phyloP scores from a whole-genome alignment of 805 yeast genomes.

The Hanseniaspora pseudoguilliermondii region DNA sequence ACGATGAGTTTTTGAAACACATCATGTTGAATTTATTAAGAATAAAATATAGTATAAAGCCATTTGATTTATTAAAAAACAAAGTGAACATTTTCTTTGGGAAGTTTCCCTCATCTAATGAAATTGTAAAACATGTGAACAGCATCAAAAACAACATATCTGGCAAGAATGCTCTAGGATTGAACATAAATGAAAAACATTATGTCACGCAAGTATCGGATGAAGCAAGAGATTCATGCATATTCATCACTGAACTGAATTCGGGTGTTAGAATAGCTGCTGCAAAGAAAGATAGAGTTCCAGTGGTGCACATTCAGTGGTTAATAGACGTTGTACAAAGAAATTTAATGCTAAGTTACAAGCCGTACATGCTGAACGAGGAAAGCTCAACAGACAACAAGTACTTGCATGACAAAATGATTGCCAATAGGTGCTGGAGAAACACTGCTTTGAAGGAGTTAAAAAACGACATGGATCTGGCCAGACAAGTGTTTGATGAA shows the following conservation, averaged over 20 bases:
- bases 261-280: conserved; percentile 24
- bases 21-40: conserved; percentile 3
- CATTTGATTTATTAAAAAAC: conserved; percentile 10
- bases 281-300: conserved; percentile 31
- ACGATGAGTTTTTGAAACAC: conserved; percentile 12
- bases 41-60: conserved; percentile 6
- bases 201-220: conserved; percentile 16
- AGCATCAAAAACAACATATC: conserved; percentile 4
- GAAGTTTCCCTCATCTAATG: neutral
- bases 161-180: neutral
- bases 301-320: conserved; percentile 36
- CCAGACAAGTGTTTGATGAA: conserved; percentile 11
- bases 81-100: conserved; percentile 11
- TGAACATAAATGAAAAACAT: conserved; percentile 7
- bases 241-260: conserved; percentile 23
- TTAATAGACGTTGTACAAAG: conserved; percentile 30
- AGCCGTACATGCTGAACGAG: conserved; percentile 25
- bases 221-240: conserved; percentile 19
- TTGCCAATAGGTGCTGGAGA: conserved; percentile 7
- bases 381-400: conserved; percentile 16
- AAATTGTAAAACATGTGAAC: neutral
- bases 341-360: conserved; percentile 30
- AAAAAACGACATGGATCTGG: neutral
- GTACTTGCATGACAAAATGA: conserved; percentile 18
- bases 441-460: neutral